These are phyloP conservation scores for Stagonosporopsis vannaccii DNA, from an alignment of 2,329 filamentous ascomycete species.

Conservation along the genomic window DNA sequence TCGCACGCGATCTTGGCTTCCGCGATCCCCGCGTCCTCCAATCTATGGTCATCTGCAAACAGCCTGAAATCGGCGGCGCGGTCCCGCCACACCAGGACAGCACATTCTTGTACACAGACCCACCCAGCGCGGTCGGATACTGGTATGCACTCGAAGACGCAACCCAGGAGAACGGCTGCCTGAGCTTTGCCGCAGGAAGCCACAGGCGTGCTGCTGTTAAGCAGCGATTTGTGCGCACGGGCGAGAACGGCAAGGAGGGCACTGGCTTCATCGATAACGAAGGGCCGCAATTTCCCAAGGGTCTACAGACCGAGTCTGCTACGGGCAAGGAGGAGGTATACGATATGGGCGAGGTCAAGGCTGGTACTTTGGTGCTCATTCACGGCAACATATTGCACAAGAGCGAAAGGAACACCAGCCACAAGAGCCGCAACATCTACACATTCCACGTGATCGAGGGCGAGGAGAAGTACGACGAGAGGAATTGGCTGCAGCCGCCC, in stretches of 20 bases:
- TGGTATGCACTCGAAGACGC: conserved; percentile 98
- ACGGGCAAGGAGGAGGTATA: conserved; percentile 65
- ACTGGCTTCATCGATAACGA: conserved; percentile 67
- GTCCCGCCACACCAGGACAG: conserved; percentile 93
- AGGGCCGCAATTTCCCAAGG: conserved; percentile 67
- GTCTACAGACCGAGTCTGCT: conserved; percentile 49
- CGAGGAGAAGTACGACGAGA: conserved; percentile 77
- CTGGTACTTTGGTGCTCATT: conserved; percentile 88
- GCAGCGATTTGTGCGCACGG: conserved; percentile 75
- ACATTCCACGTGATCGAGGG: conserved; percentile 97
- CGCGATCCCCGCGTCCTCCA: conserved; percentile 79
- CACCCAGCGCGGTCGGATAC: conserved; percentile 89
- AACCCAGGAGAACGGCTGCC: conserved; percentile 82
- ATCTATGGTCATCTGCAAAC: conserved; percentile 98
- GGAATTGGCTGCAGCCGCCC: conserved; percentile 93
- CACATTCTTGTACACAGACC: conserved; percentile 89
- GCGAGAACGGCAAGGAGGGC: conserved; percentile 44
- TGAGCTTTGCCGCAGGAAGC: conserved; percentile 84
- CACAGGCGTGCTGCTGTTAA: conserved; percentile 76
- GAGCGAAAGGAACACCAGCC: conserved; percentile 89
- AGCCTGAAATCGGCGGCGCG: conserved; percentile 91
- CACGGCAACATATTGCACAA: conserved; percentile 96
- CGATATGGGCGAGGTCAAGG: conserved; percentile 85
- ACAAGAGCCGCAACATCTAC: conserved; percentile 90
- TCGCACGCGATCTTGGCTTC: conserved; percentile 78